Evolutionary conservation across 768 basidiomycete species (phyloP), one percentile per base, ranked within the genome.

Genomic region (Heimioporus sp.): DNA sequence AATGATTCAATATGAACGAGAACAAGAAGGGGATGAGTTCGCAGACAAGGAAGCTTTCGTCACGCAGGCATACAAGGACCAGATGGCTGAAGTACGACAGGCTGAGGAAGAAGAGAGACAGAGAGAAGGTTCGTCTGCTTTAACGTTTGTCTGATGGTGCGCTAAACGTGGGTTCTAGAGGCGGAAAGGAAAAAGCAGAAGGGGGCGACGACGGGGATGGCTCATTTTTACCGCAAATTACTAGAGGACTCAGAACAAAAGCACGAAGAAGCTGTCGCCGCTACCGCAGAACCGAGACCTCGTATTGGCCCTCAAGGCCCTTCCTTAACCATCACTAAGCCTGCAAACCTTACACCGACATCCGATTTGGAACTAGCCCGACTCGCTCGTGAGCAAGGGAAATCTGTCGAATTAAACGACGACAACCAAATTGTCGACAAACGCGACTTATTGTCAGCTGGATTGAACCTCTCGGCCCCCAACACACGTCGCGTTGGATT

Each of bases 371-470:
- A 92, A 62, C 77, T 92, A 24, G 92, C 89, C 20, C 79, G 69
- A 40, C 60, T 79, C 40, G 92, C 92, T 15, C 76, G 77, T 58
- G 81, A 78, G 52, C 78, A 87, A 62, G 95, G 94, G 20, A 89
- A 89, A 67, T 78, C 84, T 11, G 86, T 99, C 32, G 96, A 98
- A 69, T 73, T 98, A 32, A 98, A 98, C 68, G 96, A 98, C 68
- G 95, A 98, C 61, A 95, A 94, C 61, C 91, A 95, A 66, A 94
- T 98, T 42, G 87, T 99, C 43, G 97, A 99, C 73, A 94, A 95
- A 65, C 86, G 95, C 50, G 91, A 95, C 47, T 75, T 99, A 9
- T 76, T 98, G 41, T 82, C 87, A 19, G 95, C 96, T 5, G 97
- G 97, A 2, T 73, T 99, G 50, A 99, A 99, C 66, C 78, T 98